Percentiles rank a stretch among this genome's conserved stretches.
These are phyloP conservation scores for Trypanosomatidae sp. DNA, from an alignment of 208 protist genomes.

Conservation along the genomic window DNA sequence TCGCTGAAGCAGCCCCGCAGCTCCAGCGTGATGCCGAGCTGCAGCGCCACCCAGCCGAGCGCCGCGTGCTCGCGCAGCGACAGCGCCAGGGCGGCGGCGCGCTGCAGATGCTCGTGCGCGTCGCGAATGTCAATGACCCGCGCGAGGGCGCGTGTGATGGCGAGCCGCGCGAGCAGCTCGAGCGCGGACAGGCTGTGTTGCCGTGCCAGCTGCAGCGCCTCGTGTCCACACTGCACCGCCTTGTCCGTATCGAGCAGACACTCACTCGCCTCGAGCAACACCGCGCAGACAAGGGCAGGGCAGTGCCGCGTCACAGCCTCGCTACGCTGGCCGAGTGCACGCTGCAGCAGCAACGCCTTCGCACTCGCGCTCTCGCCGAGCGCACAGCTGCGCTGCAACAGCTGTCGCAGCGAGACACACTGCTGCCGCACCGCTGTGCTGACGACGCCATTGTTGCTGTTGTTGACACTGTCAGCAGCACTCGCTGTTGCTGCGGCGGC, in stretches of 20 bases:
- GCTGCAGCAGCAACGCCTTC: constrained; percentile 25
- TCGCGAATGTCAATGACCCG: constrained; percentile 31
- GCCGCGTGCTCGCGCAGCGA: constrained; percentile 9
- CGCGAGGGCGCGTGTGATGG: constrained; percentile 29
- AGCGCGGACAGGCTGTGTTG: constrained; percentile 1
- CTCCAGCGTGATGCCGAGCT: constrained; percentile 41
- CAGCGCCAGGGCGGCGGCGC: constrained; percentile 20
- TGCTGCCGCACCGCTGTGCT: not conserved
- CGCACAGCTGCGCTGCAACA: constrained; percentile 15
- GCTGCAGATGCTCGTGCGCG: constrained; percentile 16
- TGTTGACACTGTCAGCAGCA: constrained; percentile 1
- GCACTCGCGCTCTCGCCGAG: constrained; percentile 20
- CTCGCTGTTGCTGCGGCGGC: not conserved
- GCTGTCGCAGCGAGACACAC: constrained; percentile 3
- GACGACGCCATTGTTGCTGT: not conserved
- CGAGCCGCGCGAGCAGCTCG: constrained; percentile 27
- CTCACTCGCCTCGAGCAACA: constrained; percentile 30
- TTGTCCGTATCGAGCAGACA: constrained; percentile 28
- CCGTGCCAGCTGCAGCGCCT: constrained; percentile 16
- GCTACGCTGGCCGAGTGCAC: constrained; percentile 10
- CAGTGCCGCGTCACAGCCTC: constrained; percentile 11
- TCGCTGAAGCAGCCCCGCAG: constrained; percentile 23
- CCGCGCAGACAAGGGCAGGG: constrained; percentile 21
- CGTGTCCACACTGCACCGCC: constrained; percentile 20
- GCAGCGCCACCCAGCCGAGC: constrained; percentile 36